A percentile compares a stretch with the other conserved stretches of the same genome.
phyloP scores from a whole-genome alignment of 192 early-diverging fungal genomes.

The Lobosporangium transversale region DNA sequence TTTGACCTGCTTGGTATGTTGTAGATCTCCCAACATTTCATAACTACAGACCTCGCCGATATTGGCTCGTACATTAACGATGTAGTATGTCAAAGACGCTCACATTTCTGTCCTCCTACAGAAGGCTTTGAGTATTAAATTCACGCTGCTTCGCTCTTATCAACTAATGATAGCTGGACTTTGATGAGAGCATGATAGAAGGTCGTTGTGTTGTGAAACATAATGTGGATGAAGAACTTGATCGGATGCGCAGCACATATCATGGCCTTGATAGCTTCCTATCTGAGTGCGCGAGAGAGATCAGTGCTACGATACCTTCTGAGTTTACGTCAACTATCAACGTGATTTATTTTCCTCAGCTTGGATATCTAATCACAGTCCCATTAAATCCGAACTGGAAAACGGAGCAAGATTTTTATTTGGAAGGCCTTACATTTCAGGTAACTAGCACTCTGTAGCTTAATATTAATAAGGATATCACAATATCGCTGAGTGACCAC shows the following conservation, averaged over 20 bases:
- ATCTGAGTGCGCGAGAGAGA: conserved; percentile 66
- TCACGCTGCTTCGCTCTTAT: not conserved
- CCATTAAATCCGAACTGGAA: conserved; percentile 63
- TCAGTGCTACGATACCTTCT: conserved; percentile 61
- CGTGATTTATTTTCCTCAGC: conserved; percentile 84
- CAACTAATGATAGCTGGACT: conserved; percentile 67
- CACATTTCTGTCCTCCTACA: too few relatives aligned
- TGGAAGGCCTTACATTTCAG: conserved; percentile 67
- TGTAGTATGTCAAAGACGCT: conserved; percentile 57
- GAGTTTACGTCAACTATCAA: conserved; percentile 65
- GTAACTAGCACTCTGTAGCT: conserved; percentile 32
- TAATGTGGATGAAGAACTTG: conserved; percentile 66
- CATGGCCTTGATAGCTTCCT: conserved; percentile 73
- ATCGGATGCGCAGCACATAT: conserved; percentile 73
- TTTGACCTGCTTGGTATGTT: too few relatives aligned
- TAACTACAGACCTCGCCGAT: conserved; percentile 52
- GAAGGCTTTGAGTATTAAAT: too few relatives aligned
- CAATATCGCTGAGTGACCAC: too few relatives aligned
- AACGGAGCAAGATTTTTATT: conserved; percentile 52
- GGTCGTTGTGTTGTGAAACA: conserved; percentile 67
- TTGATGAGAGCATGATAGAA: conserved; percentile 71
- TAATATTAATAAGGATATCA: too few relatives aligned
- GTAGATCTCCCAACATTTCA: conserved; percentile 54
- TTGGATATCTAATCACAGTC: conserved; percentile 80
- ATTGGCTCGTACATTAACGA: conserved; percentile 68